phyloP scores from a whole-genome alignment of 305 asterid genomes.

The Fraxinus greggii region DNA sequence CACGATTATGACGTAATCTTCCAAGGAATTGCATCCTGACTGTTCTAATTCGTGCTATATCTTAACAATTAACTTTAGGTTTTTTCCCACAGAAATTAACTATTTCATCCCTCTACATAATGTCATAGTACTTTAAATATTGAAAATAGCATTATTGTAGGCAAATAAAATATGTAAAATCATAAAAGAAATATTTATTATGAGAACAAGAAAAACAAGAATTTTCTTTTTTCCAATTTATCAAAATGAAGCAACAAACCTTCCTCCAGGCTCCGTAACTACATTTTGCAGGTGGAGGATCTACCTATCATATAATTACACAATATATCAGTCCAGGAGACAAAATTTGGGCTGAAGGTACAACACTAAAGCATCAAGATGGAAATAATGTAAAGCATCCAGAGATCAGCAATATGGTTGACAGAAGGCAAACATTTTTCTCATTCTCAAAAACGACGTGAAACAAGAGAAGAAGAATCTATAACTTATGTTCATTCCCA shows the following conservation, averaged over 20 bases:
- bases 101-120: neutral
- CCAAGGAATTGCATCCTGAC: constrained; percentile 3
- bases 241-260: constrained; percentile 40
- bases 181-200: neutral
- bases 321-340: constrained; percentile 18
- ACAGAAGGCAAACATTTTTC: neutral
- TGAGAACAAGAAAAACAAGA: neutral
- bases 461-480: neutral
- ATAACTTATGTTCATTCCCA: neutral
- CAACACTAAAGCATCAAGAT: neutral
- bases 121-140: neutral
- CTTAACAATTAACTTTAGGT: neutral
- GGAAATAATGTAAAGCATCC: neutral
- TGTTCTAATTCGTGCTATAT: neutral
- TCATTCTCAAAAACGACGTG: neutral
- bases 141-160: neutral
- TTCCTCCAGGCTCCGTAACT: constrained; percentile 54
- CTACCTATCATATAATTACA: constrained; percentile 45
- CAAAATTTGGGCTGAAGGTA: neutral
- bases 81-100: neutral
- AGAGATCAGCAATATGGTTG: neutral
- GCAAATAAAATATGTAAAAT: neutral
- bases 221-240: neutral
- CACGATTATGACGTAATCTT: neutral
- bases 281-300: constrained; percentile 47